Conservation (phyloP, 2,329 filamentous ascomycete species). For the Eutypella sp. region DNA sequence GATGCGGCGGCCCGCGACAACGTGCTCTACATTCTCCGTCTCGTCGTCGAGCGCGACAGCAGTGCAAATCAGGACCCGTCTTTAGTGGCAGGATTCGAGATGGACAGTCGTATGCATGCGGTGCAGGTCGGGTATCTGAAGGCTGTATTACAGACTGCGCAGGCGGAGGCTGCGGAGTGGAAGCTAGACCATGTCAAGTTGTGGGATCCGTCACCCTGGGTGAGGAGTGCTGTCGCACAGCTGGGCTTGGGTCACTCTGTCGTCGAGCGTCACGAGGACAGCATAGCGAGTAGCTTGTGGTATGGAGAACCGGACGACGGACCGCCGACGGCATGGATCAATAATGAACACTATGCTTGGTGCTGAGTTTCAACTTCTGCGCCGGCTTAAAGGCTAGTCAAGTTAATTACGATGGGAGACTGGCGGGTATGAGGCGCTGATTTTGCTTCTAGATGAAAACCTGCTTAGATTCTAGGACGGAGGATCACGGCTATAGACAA, state of each 20-base stretch:
- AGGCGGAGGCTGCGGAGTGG: slow-evolving; percentile 10
- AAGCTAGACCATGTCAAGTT: slow-evolving; percentile 6
- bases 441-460: neutral
- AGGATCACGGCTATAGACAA: too few relatives aligned
- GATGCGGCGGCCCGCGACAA: neutral
- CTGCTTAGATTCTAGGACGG: too few relatives aligned
- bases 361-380: slow-evolving; percentile 1
- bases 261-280: slow-evolving; percentile 7
- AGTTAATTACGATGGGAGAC: neutral
- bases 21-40: slow-evolving; percentile 6
- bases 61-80: slow-evolving; percentile 7
- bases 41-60: slow-evolving; percentile 11
- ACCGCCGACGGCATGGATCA: slow-evolving; percentile 5
- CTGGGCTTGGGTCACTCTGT: neutral
- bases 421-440: neutral
- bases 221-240: slow-evolving; percentile 1
- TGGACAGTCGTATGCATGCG: neutral
- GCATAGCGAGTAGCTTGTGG: slow-evolving; percentile 13
- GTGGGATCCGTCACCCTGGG: slow-evolving; percentile 14
- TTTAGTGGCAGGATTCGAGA: neutral
- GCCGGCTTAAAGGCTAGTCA: neutral
- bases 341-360: slow-evolving; percentile 14
- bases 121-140: slow-evolving; percentile 1
- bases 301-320: slow-evolving; percentile 2
- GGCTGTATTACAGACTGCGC: slow-evolving; percentile 10